Conservation (phyloP, 2,329 filamentous ascomycete species). For the Ploettnerulaceae sp. region DNA sequence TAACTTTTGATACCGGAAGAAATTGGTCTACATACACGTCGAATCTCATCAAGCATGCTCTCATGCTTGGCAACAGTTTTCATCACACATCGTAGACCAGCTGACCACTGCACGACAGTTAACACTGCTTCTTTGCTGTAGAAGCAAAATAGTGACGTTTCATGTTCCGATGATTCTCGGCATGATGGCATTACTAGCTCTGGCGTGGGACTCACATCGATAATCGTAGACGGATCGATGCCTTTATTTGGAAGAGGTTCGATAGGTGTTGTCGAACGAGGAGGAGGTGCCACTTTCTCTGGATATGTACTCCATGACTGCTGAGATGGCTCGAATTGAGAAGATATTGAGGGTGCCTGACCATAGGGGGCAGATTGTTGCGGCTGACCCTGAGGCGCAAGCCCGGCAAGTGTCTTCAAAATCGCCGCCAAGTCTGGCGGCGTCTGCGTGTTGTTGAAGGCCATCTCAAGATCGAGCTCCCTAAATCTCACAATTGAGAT, state of each 20-base stretch:
- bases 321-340: slow-evolving; percentile 2
- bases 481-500: neutral
- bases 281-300: slow-evolving; percentile 1
- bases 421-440: slow-evolving; percentile 33
- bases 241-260: slow-evolving; percentile 16
- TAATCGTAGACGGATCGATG: slow-evolving; percentile 43
- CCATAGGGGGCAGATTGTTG: slow-evolving; percentile 9
- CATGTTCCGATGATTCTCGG: too few relatives aligned
- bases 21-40: slow-evolving; percentile 24
- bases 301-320: slow-evolving; percentile 2
- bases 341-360: slow-evolving; percentile 4
- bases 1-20: slow-evolving; percentile 3
- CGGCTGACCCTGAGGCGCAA: slow-evolving; percentile 23
- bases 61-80: slow-evolving; percentile 43
- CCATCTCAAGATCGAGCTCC: slow-evolving; percentile 16
- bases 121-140: too few relatives aligned
- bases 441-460: slow-evolving; percentile 22
- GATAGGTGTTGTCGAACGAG: slow-evolving; percentile 12
- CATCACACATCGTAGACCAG: slow-evolving; percentile 47
- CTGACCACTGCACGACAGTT: too few relatives aligned
- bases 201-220: too few relatives aligned
- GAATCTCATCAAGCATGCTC: slow-evolving; percentile 40
- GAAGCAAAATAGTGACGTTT: too few relatives aligned
- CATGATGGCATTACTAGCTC: too few relatives aligned
- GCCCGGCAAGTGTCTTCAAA: slow-evolving; percentile 29